phyloP scores from a whole-genome alignment of 768 basidiomycete species.

The Amanita phalloides region DNA sequence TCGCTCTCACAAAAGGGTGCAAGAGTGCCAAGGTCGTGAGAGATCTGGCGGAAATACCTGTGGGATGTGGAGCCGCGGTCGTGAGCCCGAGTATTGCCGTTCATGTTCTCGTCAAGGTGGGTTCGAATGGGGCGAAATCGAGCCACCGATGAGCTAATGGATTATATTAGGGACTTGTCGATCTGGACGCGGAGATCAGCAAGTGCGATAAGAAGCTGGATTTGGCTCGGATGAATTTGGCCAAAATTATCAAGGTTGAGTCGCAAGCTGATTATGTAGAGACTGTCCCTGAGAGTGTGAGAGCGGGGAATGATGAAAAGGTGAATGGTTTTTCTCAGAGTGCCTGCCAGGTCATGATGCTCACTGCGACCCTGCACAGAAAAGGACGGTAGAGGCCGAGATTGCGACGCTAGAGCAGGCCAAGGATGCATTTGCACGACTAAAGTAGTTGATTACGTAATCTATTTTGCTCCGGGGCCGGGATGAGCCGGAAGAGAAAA shows the following conservation, averaged over 20 bases:
- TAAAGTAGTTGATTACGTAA: slow-evolving; percentile 8
- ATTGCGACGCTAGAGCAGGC: slow-evolving; percentile 9
- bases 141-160: background rate
- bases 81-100: slow-evolving; percentile 68
- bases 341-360: slow-evolving; percentile 1
- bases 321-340: slow-evolving; percentile 27
- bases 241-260: slow-evolving; percentile 69
- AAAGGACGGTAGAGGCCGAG: slow-evolving; percentile 71
- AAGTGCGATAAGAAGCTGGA: slow-evolving; percentile 89
- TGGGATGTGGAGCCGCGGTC: slow-evolving; percentile 79
- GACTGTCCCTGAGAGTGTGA: slow-evolving; percentile 72
- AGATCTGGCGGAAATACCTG: slow-evolving; percentile 58
- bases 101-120: slow-evolving; percentile 78
- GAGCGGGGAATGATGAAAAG: slow-evolving; percentile 71
- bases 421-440: slow-evolving; percentile 8
- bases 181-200: slow-evolving; percentile 77
- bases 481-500: background rate
- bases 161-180: slow-evolving; percentile 66
- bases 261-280: slow-evolving; percentile 67
- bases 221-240: slow-evolving; percentile 53
- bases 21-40: slow-evolving; percentile 64
- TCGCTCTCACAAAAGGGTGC: slow-evolving; percentile 81
- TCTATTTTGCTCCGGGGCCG: background rate
- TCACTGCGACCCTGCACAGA: slow-evolving; percentile 29
- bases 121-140: slow-evolving; percentile 11